A percentile compares a stretch with the other conserved stretches of the same genome.
phyloP scores from a whole-genome alignment of 108 stramenopile genomes.

The Skeletonema potamos region DNA sequence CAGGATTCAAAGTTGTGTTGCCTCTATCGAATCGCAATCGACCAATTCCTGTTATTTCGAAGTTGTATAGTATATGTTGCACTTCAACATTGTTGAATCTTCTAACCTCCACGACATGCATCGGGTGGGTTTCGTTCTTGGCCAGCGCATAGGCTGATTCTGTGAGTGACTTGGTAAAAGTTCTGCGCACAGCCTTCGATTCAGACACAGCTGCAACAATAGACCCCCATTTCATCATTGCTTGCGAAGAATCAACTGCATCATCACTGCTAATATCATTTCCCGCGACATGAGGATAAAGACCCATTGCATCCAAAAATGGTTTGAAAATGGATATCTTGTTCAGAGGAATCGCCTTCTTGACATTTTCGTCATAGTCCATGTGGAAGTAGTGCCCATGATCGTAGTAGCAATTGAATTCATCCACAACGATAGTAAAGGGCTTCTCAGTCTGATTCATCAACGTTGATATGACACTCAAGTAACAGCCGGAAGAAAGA shows the following conservation, averaged over 20 bases:
- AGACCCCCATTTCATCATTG: constrained; percentile 65
- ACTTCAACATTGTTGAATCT: constrained; percentile 68
- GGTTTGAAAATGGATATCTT: constrained; percentile 75
- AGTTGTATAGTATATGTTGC: constrained; percentile 81
- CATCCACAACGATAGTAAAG: constrained; percentile 76
- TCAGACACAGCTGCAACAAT: constrained; percentile 68
- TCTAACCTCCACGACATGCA: constrained; percentile 67
- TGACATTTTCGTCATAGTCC: constrained; percentile 69
- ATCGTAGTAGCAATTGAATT: constrained; percentile 80
- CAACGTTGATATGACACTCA: constrained; percentile 53
- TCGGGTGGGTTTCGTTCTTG: constrained; percentile 1
- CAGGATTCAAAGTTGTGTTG: constrained; percentile 71
- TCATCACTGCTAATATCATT: constrained; percentile 21
- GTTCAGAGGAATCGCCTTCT: constrained; percentile 65
- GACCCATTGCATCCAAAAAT: constrained; percentile 66
- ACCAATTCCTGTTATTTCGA: constrained; percentile 80
- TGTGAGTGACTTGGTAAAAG: constrained; percentile 55
- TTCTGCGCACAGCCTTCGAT: constrained; percentile 58
- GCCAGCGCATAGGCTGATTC: constrained; percentile 35
- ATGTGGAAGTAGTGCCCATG: constrained; percentile 82
- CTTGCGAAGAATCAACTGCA: not conserved
- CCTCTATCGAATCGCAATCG: constrained; percentile 79
- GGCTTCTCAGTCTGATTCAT: constrained; percentile 73
- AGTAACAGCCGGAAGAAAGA: constrained; percentile 70
- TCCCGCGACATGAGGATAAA: constrained; percentile 49